Conservation (phyloP, 495 filamentous ascomycete species). For the Hamigera avellanea region DNA sequence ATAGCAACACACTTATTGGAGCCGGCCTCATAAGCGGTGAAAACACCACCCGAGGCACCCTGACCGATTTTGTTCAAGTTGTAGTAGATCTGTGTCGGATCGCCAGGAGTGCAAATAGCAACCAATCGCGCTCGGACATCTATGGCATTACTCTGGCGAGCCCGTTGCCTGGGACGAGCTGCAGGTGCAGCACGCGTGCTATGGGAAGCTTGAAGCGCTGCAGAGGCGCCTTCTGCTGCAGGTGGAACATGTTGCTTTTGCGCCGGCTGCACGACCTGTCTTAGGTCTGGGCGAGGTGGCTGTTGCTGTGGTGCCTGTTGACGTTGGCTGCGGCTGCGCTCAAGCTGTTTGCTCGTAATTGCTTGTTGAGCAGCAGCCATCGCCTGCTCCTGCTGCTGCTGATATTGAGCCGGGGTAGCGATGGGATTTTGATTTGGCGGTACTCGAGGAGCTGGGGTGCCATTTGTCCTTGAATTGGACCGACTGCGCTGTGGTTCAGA, state of each 20-base stretch:
- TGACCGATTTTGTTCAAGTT: conserved; percentile 93
- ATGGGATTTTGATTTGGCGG: conserved; percentile 18
- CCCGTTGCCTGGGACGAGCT: conserved; percentile 63
- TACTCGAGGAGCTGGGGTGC: conserved; percentile 18
- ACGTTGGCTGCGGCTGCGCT: conserved; percentile 57
- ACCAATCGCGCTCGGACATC: conserved; percentile 78
- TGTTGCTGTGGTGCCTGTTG: conserved; percentile 31
- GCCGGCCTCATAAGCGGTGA: conserved; percentile 74
- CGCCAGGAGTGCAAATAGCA: conserved; percentile 77
- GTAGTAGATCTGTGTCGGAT: conserved; percentile 78
- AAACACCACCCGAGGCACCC: conserved; percentile 93
- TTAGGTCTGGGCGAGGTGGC: conserved; percentile 17
- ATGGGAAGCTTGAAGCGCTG: conserved; percentile 38
- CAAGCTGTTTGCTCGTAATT: conserved; percentile 41
- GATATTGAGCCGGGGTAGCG: conserved; percentile 47
- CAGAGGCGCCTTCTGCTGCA: conserved; percentile 8
- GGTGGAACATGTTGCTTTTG: conserved; percentile 12
- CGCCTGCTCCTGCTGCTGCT: conserved; percentile 75
- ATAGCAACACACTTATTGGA: conserved; percentile 87
- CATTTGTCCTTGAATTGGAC: conserved; percentile 32
- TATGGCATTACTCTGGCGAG: conserved; percentile 59
- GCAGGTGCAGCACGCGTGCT: conserved; percentile 44
- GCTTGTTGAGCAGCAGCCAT: conserved; percentile 65
- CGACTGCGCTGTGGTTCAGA: conserved; percentile 29
- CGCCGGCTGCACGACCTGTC: conserved; percentile 11